A percentile compares a stretch with the other conserved stretches of the same genome.
Evolutionary conservation across 257 asterid species (phyloP).

Genomic region (Paraleonurus japonicus): DNA sequence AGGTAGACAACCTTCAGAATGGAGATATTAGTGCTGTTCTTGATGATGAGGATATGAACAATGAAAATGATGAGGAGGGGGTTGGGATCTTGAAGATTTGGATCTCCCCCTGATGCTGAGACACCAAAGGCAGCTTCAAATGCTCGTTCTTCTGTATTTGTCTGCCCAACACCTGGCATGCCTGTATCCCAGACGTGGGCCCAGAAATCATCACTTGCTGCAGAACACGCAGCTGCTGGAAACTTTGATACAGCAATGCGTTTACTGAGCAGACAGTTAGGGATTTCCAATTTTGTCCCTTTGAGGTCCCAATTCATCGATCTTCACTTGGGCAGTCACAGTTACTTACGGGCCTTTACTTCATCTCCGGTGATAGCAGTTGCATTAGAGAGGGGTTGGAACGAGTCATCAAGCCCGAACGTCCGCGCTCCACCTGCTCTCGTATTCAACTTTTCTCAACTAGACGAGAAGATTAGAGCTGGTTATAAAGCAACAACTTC

Average conservation of each 20-base stretch:
- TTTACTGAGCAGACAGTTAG: slow-evolving; percentile 76
- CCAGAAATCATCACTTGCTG: slow-evolving; percentile 89
- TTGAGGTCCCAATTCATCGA: slow-evolving; percentile 58
- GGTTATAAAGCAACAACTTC: slow-evolving; percentile 75
- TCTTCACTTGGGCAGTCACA: slow-evolving; percentile 80
- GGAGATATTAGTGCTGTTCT: slow-evolving; percentile 44
- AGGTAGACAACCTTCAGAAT: slow-evolving; percentile 54
- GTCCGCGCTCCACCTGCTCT: slow-evolving; percentile 86
- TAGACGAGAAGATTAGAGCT: slow-evolving; percentile 76
- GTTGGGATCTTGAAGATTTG: slow-evolving; percentile 96
- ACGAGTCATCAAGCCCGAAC: slow-evolving; percentile 62
- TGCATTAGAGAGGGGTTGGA: slow-evolving; percentile 92
- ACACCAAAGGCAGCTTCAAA: slow-evolving; percentile 58
- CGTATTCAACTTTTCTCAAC: slow-evolving; percentile 56
- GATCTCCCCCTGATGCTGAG: slow-evolving; percentile 87
- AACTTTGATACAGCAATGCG: slow-evolving; percentile 95
- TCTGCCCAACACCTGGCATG: slow-evolving; percentile 84
- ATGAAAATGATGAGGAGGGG: slow-evolving; percentile 69
- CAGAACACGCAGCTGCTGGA: slow-evolving; percentile 95
- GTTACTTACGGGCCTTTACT: slow-evolving; percentile 66
- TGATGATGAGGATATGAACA: slow-evolving; percentile 51
- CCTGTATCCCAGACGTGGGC: slow-evolving; percentile 94
- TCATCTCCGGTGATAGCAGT: slow-evolving; percentile 64
- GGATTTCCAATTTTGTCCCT: slow-evolving; percentile 70
- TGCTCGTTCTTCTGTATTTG: slow-evolving; percentile 61